Conservation (phyloP, 2,329 filamentous ascomycete species). For the Neofusicoccum laricinum region DNA sequence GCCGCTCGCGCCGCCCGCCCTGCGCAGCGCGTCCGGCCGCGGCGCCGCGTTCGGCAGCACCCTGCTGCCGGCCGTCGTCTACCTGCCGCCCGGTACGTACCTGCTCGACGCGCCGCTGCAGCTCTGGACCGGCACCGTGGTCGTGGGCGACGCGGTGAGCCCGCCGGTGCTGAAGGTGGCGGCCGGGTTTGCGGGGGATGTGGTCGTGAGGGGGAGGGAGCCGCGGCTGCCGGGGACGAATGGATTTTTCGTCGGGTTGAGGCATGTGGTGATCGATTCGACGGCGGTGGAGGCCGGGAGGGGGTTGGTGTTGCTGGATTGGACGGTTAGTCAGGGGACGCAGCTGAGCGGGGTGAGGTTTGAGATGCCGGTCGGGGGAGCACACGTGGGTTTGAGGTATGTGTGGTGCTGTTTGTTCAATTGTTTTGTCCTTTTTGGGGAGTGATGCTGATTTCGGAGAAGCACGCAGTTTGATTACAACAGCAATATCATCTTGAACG, state of each 20-base stretch:
- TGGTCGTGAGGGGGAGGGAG: conserved; percentile 23
- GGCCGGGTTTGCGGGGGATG: background rate
- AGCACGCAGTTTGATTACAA: conserved; percentile 17
- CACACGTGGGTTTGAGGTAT: conserved; percentile 34
- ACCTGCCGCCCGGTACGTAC: conserved; percentile 27
- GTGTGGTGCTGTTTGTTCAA: conserved; percentile 24
- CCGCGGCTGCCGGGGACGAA: conserved; percentile 17
- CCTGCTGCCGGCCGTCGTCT: conserved; percentile 24
- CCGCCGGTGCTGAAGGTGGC: background rate
- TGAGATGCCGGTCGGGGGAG: conserved; percentile 32
- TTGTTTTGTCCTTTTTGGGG: background rate
- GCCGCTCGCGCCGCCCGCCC: background rate
- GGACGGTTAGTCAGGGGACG: conserved; percentile 29
- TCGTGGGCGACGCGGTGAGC: background rate
- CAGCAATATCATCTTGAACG: conserved; percentile 24
- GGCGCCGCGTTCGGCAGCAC: conserved; percentile 18
- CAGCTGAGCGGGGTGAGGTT: conserved; percentile 28
- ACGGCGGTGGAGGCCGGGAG: conserved; percentile 19
- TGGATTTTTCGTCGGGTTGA: conserved; percentile 29
- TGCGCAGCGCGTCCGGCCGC: background rate
- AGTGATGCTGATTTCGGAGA: background rate
- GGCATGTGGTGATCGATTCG: conserved; percentile 28
- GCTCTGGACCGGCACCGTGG: conserved; percentile 17
- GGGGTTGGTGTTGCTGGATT: conserved; percentile 24
- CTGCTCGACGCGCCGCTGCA: conserved; percentile 23